Conservation (phyloP, 1,284 basidiomycete genomes). For the Prillingera fragicola region DNA sequence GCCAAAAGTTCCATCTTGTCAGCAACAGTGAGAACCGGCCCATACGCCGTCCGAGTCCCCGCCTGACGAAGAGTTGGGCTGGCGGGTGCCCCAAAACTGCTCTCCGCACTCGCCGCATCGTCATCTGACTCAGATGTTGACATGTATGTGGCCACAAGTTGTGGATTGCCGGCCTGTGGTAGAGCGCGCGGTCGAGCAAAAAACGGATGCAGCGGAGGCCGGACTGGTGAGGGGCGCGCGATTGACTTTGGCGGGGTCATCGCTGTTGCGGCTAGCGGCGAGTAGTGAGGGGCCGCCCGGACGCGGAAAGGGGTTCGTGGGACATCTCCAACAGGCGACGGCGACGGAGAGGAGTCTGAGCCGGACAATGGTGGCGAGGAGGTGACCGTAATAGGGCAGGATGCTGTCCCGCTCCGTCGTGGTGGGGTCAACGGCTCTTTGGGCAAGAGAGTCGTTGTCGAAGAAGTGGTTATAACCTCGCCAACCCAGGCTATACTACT, state of each 20-base stretch:
- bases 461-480: too few relatives aligned
- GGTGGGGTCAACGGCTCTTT: too few relatives aligned
- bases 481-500: too few relatives aligned
- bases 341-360: slow-evolving; percentile 13
- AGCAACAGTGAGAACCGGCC: too few relatives aligned
- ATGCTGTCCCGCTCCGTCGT: slow-evolving; percentile 17
- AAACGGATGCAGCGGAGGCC: neutral
- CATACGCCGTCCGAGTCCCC: too few relatives aligned
- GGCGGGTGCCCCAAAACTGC: too few relatives aligned
- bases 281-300: slow-evolving; percentile 16
- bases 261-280: slow-evolving; percentile 19
- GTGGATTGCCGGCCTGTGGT: slow-evolving; percentile 2
- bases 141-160: slow-evolving; percentile 3
- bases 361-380: slow-evolving; percentile 18
- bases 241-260: slow-evolving; percentile 19
- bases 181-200: slow-evolving; percentile 4
- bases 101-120: too few relatives aligned
- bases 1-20: too few relatives aligned
- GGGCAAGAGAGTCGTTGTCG: too few relatives aligned
- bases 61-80: too few relatives aligned
- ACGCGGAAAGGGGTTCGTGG: neutral
- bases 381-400: slow-evolving; percentile 23
- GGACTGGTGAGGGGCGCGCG: neutral
- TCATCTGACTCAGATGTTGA: slow-evolving; percentile 6
- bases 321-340: neutral